A percentile compares a stretch with the other conserved stretches of the same genome.
phyloP scores from a whole-genome alignment of 768 basidiomycete species.

The Auriscalpium microsporum region DNA sequence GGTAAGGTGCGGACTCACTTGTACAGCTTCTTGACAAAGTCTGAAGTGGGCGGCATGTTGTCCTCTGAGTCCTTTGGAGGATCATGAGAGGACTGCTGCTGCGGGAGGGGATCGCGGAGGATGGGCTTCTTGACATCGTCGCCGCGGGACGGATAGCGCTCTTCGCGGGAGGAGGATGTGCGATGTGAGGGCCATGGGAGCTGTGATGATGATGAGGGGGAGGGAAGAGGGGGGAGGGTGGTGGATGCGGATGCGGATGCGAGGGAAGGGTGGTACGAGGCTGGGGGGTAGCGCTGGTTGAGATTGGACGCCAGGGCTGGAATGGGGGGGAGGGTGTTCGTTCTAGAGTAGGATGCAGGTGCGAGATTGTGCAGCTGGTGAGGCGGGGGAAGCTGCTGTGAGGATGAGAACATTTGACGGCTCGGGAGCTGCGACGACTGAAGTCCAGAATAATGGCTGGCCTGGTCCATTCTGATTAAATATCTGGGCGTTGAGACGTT shows the following conservation, averaged over 20 bases:
- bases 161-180: constrained; percentile 26
- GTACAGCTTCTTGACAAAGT: constrained; percentile 93
- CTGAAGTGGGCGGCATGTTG: constrained; percentile 78
- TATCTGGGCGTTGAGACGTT: constrained; percentile 3
- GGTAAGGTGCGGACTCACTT: constrained; percentile 41
- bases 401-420: constrained; percentile 32
- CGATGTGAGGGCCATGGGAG: constrained; percentile 27
- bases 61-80: constrained; percentile 39
- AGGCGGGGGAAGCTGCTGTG: constrained; percentile 34
- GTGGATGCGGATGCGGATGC: constrained; percentile 22
- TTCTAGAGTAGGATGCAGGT: constrained; percentile 26
- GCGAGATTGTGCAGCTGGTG: constrained; percentile 32
- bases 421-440: constrained; percentile 20
- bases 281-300: constrained; percentile 25
- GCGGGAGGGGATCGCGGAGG: constrained; percentile 13
- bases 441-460: constrained; percentile 15
- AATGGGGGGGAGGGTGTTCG: constrained; percentile 36
- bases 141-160: constrained; percentile 22
- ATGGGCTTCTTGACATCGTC: constrained; percentile 19
- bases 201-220: constrained; percentile 17
- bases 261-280: constrained; percentile 28
- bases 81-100: constrained; percentile 2
- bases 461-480: constrained; percentile 21
- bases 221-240: constrained; percentile 21
- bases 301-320: constrained; percentile 19